Evolutionary conservation across 139 green algal species (phyloP).

Genomic region (Spirogloea muscicola): DNA sequence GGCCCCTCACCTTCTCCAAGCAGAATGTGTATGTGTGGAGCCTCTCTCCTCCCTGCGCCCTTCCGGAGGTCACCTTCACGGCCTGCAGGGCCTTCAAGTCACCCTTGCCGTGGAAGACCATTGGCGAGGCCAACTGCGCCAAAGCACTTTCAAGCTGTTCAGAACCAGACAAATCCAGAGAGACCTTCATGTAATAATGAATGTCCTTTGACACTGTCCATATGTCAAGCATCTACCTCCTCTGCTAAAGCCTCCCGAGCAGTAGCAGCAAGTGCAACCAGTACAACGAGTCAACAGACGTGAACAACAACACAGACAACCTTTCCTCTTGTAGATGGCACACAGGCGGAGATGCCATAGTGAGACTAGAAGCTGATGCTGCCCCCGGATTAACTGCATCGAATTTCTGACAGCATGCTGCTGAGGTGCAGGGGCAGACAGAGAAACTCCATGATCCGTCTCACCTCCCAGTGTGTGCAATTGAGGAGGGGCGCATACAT

Average conservation of each 20-base stretch:
- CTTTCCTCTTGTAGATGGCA: neutral
- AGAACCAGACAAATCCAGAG: too few species aligned
- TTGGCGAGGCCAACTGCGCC: conserved; percentile 13
- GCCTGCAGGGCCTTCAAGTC: conserved; percentile 30
- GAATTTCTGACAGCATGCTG: neutral
- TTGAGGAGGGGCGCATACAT: neutral
- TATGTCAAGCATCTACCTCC: neutral
- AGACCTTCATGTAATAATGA: neutral
- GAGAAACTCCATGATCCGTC: too few species aligned
- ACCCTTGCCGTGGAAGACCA: conserved; percentile 13
- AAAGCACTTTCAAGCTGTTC: neutral
- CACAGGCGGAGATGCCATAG: neutral
- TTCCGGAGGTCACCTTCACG: conserved; percentile 6
- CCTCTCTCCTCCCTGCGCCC: neutral
- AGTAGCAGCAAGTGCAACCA: neutral
- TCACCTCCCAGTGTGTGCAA: neutral
- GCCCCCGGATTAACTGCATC: neutral
- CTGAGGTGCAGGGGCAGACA: neutral
- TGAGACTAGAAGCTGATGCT: neutral
- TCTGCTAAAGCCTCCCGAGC: neutral
- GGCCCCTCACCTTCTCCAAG: conserved; percentile 14
- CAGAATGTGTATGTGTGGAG: conserved; percentile 18
- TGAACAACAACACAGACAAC: neutral
- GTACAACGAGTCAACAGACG: neutral
- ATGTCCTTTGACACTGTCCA: neutral